Conservation (phyloP, 345 rosid species). For the Gossypium herbaceum region DNA sequence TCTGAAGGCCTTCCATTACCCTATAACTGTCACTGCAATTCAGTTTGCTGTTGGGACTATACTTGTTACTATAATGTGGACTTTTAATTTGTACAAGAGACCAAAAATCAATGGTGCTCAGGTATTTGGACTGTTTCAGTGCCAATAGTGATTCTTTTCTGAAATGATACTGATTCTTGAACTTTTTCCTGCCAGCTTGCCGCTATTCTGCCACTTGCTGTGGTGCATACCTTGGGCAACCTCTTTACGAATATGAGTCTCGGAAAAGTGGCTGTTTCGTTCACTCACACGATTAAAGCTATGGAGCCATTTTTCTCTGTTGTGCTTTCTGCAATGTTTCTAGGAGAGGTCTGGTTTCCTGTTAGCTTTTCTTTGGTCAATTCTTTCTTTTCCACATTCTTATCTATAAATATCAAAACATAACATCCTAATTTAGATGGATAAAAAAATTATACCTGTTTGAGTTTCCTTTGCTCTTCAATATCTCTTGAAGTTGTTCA, state of each 20-base stretch:
- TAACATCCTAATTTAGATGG: not conserved
- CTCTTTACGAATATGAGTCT: conserved; percentile 97
- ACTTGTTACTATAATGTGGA: conserved; percentile 75
- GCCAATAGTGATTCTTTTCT: not conserved
- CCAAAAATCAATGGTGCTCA: conserved; percentile 69
- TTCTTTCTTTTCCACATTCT: not conserved
- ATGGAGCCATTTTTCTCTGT: conserved; percentile 99
- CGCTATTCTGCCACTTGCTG: conserved; percentile 80
- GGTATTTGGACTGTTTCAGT: conserved; percentile 27
- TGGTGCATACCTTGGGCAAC: conserved; percentile 83
- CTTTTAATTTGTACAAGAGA: conserved; percentile 66
- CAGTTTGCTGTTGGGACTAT: conserved; percentile 88
- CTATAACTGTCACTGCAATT: conserved; percentile 59
- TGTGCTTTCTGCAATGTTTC: conserved; percentile 86
- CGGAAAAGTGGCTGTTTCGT: conserved; percentile 97
- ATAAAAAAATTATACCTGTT: not conserved
- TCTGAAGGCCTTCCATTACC: conserved; percentile 69
- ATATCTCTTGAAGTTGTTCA: not conserved
- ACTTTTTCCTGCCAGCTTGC: conserved; percentile 50
- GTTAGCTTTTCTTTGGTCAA: not conserved
- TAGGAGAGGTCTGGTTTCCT: conserved; percentile 75
- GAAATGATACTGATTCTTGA: conserved; percentile 13
- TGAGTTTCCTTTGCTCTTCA: not conserved
- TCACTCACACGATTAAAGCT: conserved; percentile 98
- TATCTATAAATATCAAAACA: not conserved